Evolutionary conservation across 2,329 filamentous ascomycete species (phyloP).

Genomic region (Thermothelomyces thermophilus): DNA sequence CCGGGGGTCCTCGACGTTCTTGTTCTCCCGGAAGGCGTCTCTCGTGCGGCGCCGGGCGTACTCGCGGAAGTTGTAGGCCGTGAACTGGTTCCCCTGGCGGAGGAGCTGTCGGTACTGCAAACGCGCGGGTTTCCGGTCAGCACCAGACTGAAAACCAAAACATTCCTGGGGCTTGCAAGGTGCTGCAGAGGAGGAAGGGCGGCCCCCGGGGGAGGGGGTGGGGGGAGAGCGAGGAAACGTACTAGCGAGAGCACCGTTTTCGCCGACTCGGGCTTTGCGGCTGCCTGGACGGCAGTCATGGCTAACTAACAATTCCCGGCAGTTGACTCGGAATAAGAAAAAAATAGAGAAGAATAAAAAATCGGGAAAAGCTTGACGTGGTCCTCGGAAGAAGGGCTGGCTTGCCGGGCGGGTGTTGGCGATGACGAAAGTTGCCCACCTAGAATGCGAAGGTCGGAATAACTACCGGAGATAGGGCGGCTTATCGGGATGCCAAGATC

Average conservation of each 20-base stretch:
- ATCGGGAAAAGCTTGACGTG: no score
- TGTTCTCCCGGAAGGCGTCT: constrained; percentile 83
- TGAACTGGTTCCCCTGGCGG: constrained; percentile 78
- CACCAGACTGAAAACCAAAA: no score
- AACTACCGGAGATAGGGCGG: constrained; percentile 4
- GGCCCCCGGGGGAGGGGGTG: no score
- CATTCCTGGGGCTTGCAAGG: no score
- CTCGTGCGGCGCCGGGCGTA: constrained; percentile 86
- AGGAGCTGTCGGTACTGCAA: constrained; percentile 83
- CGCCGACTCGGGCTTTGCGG: constrained; percentile 48
- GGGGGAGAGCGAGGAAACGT: neutral
- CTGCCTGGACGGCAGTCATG: constrained; percentile 25
- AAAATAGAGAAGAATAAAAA: neutral
- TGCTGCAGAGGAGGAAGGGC: no score
- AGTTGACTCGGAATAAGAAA: neutral
- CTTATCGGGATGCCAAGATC: constrained; percentile 7
- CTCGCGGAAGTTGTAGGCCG: constrained; percentile 95
- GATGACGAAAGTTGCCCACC: constrained; percentile 13
- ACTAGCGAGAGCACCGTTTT: constrained; percentile 47
- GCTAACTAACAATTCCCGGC: neutral
- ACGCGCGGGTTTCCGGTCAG: no score
- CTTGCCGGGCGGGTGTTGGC: neutral
- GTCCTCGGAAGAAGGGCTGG: neutral
- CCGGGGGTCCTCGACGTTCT: constrained; percentile 63
- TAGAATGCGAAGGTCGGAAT: constrained; percentile 2